Conservation (phyloP, 108 stramenopile species). For the Discostella pseudostelligera region DNA sequence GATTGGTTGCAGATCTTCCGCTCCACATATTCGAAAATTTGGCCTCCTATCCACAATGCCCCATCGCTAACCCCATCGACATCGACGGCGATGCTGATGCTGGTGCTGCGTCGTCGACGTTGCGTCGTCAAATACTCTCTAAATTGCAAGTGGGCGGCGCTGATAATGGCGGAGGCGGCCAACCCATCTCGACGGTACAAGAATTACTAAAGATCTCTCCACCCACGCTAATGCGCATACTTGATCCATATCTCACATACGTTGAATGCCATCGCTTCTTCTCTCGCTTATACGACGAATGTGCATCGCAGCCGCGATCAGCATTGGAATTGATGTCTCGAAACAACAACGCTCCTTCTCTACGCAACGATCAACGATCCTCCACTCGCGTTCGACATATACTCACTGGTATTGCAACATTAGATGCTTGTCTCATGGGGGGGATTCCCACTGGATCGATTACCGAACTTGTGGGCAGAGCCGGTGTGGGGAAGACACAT, state of each 20-base stretch:
- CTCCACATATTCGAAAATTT: slow-evolving; percentile 60
- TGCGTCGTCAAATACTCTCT: slow-evolving; percentile 34
- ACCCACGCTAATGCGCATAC: slow-evolving; percentile 44
- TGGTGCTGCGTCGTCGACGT: neutral
- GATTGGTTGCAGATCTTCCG: slow-evolving; percentile 62
- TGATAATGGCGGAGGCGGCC: neutral
- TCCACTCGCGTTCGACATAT: slow-evolving; percentile 30
- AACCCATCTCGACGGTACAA: slow-evolving; percentile 53
- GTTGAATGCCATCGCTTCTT: slow-evolving; percentile 52
- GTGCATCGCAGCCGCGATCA: slow-evolving; percentile 39
- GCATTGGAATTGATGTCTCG: slow-evolving; percentile 39
- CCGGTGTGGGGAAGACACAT: slow-evolving; percentile 83
- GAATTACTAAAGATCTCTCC: slow-evolving; percentile 52
- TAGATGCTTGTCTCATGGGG: slow-evolving; percentile 60
- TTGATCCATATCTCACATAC: slow-evolving; percentile 79
- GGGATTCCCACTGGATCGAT: slow-evolving; percentile 68
- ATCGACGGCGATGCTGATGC: neutral
- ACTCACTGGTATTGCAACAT: slow-evolving; percentile 54
- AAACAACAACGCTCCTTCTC: neutral
- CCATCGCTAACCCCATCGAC: neutral
- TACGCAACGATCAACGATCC: neutral
- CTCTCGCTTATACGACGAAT: slow-evolving; percentile 42
- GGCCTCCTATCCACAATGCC: slow-evolving; percentile 17
- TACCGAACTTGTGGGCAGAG: slow-evolving; percentile 72
- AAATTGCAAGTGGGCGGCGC: slow-evolving; percentile 15